phyloP scores from a whole-genome alignment of 2,329 filamentous ascomycete species.

The Hypoxylon sp. region DNA sequence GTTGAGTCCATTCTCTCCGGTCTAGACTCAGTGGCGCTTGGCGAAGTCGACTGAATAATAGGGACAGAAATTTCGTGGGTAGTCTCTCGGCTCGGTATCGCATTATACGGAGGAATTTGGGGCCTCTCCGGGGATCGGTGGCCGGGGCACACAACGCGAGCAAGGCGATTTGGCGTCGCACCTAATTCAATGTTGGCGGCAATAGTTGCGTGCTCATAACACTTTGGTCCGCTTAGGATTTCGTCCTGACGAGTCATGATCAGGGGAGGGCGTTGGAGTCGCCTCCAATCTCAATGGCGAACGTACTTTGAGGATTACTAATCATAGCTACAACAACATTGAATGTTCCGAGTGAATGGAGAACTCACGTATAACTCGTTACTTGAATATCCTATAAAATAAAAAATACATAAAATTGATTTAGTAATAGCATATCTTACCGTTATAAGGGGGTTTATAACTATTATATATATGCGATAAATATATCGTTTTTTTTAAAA shows the following conservation, averaged over 20 bases:
- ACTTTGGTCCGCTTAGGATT: conserved; percentile 35
- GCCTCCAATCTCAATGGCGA: neutral
- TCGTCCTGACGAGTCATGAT: conserved; percentile 15
- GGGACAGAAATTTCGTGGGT: neutral
- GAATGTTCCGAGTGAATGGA: too few species aligned
- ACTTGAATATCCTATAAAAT: too few species aligned
- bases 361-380: too few species aligned
- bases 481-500: too few species aligned
- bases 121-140: neutral
- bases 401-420: too few species aligned
- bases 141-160: conserved; percentile 20
- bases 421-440: too few species aligned
- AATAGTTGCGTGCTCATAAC: conserved; percentile 33
- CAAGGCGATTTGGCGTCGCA: conserved; percentile 34
- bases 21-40: neutral
- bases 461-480: too few species aligned
- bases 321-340: too few species aligned
- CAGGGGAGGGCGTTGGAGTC: too few species aligned
- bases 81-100: neutral
- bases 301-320: too few species aligned
- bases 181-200: conserved; percentile 33
- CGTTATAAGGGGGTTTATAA: too few species aligned
- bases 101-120: conserved; percentile 1
- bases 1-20: conserved; percentile 26
- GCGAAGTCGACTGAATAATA: neutral